Evolutionary conservation across 2,329 filamentous ascomycete species (phyloP).

Genomic region (Colletotrichum zoysiae): DNA sequence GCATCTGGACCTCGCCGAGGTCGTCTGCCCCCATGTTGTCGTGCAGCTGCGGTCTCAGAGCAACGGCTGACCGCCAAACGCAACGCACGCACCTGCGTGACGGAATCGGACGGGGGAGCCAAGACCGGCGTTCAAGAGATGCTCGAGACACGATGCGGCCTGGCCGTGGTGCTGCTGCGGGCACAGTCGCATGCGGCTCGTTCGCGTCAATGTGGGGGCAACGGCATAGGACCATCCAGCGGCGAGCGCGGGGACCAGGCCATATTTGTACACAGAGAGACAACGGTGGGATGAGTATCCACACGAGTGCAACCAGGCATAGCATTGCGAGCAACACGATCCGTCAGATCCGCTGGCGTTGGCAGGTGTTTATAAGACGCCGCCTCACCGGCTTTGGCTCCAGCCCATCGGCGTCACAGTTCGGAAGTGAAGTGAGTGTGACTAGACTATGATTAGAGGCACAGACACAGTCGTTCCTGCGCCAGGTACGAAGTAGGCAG

Average conservation of each 20-base stretch:
- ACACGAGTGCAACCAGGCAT: not conserved
- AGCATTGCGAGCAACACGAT: not conserved
- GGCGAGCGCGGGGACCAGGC: not conserved
- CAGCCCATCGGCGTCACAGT: conserved; percentile 18
- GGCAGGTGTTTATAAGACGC: not conserved
- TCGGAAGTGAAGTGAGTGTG: not conserved
- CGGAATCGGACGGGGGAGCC: conserved; percentile 25
- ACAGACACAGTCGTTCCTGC: not conserved
- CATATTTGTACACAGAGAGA: conserved; percentile 22
- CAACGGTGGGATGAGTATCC: not conserved
- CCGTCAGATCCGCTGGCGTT: not conserved
- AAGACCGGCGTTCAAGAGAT: conserved; percentile 33
- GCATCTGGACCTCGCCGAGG: conserved; percentile 2
- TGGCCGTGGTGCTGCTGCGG: conserved; percentile 14
- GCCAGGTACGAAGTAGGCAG: not conserved
- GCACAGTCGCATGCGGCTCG: conserved; percentile 28
- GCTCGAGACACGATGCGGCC: conserved; percentile 32
- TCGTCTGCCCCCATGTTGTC: conserved; percentile 13
- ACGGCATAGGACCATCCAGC: not conserved
- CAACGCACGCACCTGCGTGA: conserved; percentile 23
- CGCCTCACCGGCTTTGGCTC: conserved; percentile 7
- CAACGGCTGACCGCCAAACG: conserved; percentile 11
- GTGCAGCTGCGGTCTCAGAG: conserved; percentile 39
- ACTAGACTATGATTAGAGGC: conserved; percentile 11
- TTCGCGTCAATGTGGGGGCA: conserved; percentile 14